Conservation (phyloP, 352 stramenopile genomes). For the Globisporangium mamillatum region DNA sequence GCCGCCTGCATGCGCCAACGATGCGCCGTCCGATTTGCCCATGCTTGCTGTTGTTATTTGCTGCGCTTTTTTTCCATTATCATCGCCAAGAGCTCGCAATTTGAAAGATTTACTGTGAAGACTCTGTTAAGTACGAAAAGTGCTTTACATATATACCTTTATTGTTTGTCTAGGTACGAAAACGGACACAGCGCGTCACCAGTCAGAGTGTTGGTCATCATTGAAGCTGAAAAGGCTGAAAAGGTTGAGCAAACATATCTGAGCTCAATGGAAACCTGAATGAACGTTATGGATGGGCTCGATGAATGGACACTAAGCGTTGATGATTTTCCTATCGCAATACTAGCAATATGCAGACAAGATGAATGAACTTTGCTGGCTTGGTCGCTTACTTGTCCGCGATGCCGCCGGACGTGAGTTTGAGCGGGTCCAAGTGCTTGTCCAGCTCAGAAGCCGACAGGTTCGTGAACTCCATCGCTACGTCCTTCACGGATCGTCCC, state of each 20-base stretch:
- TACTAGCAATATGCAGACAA: not conserved
- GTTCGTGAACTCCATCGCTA: constrained; percentile 37
- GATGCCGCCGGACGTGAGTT: constrained; percentile 46
- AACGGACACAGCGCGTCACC: no score
- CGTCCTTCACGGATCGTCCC: constrained; percentile 45
- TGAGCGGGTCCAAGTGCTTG: constrained; percentile 44
- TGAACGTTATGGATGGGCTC: not conserved
- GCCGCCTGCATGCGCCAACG: not conserved
- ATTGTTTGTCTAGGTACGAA: not conserved
- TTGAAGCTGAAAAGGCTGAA: constrained; percentile 1
- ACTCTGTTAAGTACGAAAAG: not conserved
- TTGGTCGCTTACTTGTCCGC: constrained; percentile 26
- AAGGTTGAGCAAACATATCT: not conserved
- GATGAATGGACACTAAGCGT: not conserved
- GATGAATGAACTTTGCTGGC: not conserved
- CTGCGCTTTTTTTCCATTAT: constrained; percentile 8
- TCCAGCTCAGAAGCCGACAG: constrained; percentile 50
- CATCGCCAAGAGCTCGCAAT: not conserved
- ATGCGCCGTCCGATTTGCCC: constrained; percentile 7
- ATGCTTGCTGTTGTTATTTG: not conserved
- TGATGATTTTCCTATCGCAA: not conserved
- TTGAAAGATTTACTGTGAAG: not conserved
- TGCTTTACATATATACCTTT: not conserved
- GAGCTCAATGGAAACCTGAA: not conserved
- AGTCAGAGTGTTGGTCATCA: not conserved